Base-by-base conservation (phyloP, 1,284 basidiomycete genomes). In the Termitomyces sp. region DNA sequence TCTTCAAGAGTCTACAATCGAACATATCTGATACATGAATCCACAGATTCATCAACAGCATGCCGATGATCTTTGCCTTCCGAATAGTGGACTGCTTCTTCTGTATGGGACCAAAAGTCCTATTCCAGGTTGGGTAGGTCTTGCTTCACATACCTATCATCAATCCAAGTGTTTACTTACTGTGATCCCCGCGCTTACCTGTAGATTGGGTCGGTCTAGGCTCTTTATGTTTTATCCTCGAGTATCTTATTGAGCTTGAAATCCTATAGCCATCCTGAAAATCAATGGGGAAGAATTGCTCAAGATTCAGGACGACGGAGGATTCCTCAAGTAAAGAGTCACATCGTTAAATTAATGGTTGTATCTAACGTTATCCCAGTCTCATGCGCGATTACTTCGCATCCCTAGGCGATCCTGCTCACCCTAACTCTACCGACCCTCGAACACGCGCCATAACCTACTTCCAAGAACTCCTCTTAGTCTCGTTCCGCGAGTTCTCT, bases 31-130 rank as follows among this genome's bases (percentile, higher is more conserved):
- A 55, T 19, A 43, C 43, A 4, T 36, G 12, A 24, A 2, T 17
- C 10, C 19, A 34, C 57, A 91, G 93, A 61, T 95, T 87, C 70
- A 98, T 99, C 74, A 98, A 98, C 73, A 96, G 93, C 64, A 98
- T 99, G 94, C 97, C 97, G 0, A 91, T 99, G 84, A 88, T 99
- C 46, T 99, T 99, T 67, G 96, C 97, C 0, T 99, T 98, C 79
- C 85, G 97, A 45, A 94, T 99, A 66, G 93, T 98, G 2, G 97
- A 99, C 69, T 99, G 97, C 70, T 97, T 99, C 73, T 92, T 99
- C 76, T 95, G 95, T 60, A 98, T 98, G 93, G 97, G 97, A 0
- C 94, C 96, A 1, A 98, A 95, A 66, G 97, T 99, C 12, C 75
- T 99, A 44, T 99, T 99, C 78, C 96, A 99, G 81, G 88, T 96